phyloP scores from a whole-genome alignment of 1,284 basidiomycete genomes.

The Cryptococcus amylolentus region DNA sequence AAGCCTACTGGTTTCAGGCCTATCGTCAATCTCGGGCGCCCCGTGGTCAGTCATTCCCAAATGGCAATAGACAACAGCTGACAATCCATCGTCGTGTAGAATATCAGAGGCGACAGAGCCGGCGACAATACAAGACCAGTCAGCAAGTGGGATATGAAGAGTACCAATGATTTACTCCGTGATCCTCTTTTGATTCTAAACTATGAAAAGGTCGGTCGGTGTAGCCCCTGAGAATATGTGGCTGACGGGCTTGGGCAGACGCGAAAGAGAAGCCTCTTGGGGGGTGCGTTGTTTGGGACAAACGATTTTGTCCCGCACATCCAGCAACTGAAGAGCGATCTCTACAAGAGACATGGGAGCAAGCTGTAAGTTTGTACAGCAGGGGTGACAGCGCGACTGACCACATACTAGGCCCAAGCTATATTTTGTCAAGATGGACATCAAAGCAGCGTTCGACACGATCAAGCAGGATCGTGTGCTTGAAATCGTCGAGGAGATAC shows the following conservation, averaged over 20 bases:
- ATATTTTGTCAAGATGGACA: slow-evolving; percentile 95
- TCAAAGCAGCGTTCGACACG: slow-evolving; percentile 92
- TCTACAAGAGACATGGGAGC: slow-evolving; percentile 52
- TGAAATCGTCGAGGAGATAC: slow-evolving; percentile 66
- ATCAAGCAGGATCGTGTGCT: slow-evolving; percentile 87
- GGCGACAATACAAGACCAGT: too few relatives aligned
- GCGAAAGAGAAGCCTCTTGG: slow-evolving; percentile 62
- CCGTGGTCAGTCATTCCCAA: slow-evolving; percentile 45
- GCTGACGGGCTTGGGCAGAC: background rate
- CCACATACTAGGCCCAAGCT: slow-evolving; percentile 63
- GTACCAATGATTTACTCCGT: too few relatives aligned
- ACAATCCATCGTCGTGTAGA: too few relatives aligned
- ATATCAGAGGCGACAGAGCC: too few relatives aligned
- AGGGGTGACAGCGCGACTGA: background rate
- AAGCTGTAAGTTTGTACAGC: slow-evolving; percentile 55
- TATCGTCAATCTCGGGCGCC: slow-evolving; percentile 83
- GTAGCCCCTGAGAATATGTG: background rate
- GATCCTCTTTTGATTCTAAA: too few relatives aligned
- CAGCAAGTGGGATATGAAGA: too few relatives aligned
- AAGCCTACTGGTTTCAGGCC: slow-evolving; percentile 92
- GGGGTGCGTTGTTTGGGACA: slow-evolving; percentile 75
- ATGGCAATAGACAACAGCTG: too few relatives aligned
- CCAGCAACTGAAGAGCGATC: slow-evolving; percentile 63
- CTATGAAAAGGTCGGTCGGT: slow-evolving; percentile 67
- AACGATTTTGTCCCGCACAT: slow-evolving; percentile 75